Percentiles rank a stretch among this genome's conserved stretches.
Evolutionary conservation across 2,329 filamentous ascomycete genomes (phyloP).

Genomic region (Beauveria medogensis): DNA sequence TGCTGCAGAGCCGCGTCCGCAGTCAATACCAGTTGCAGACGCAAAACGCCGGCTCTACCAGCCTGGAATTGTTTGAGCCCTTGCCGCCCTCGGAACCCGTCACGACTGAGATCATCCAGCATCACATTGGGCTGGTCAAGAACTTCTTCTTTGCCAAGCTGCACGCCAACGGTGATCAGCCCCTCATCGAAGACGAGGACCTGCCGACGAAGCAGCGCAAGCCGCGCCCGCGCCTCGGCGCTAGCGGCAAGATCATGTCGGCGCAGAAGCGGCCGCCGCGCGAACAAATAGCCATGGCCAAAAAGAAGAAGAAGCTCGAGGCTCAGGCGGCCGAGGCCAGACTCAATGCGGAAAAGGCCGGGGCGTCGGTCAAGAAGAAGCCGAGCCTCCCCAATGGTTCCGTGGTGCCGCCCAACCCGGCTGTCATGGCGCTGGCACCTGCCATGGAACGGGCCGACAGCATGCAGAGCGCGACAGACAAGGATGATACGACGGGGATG

Average conservation of each 20-base stretch:
- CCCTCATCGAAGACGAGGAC: conserved; percentile 89
- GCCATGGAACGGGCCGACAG: conserved; percentile 53
- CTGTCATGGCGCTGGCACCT: conserved; percentile 32
- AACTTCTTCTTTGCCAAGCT: conserved; percentile 89
- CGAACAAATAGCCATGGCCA: conserved; percentile 74
- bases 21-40: conserved; percentile 75
- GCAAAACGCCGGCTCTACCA: conserved; percentile 49
- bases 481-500: conserved; percentile 64
- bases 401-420: conserved; percentile 30
- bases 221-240: conserved; percentile 55
- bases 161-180: conserved; percentile 70
- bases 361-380: conserved; percentile 47
- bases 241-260: conserved; percentile 77
- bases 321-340: conserved; percentile 44
- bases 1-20: conserved; percentile 85
- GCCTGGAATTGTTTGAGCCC: conserved; percentile 55
- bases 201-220: conserved; percentile 84
- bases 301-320: conserved; percentile 79
- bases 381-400: conserved; percentile 18
- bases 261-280: conserved; percentile 75
- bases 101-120: conserved; percentile 66
- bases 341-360: conserved; percentile 26
- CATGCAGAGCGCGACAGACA: conserved; percentile 57
- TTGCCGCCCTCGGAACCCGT: conserved; percentile 68
- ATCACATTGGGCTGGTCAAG: conserved; percentile 79